A percentile compares a stretch with the other conserved stretches of the same genome.
Conservation (phyloP, 139 green algal genomes). For the Tetradesmus obliquus region DNA sequence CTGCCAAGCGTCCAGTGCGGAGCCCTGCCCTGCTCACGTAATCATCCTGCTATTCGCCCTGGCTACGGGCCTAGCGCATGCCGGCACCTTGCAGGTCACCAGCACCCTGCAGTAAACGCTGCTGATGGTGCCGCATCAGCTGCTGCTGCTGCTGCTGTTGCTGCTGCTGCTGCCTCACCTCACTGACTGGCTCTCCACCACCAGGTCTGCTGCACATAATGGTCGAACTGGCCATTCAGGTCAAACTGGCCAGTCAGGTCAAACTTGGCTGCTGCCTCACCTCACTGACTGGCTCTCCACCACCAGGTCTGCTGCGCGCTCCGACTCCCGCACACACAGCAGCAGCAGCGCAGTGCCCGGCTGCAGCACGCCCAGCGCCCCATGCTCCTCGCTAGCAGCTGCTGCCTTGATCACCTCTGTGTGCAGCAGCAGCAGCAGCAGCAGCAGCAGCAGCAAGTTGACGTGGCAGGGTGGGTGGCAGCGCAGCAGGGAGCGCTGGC, state of each 20-base stretch:
- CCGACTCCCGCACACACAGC: slow-evolving; percentile 27
- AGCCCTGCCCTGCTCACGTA: too few relatives aligned
- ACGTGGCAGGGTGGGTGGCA: not conserved
- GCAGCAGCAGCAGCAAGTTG: not conserved
- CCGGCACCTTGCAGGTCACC: not conserved
- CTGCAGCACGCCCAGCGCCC: slow-evolving; percentile 8
- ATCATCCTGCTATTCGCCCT: not conserved
- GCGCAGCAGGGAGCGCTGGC: not conserved
- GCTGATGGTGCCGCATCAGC: not conserved
- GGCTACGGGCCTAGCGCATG: not conserved
- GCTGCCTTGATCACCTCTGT: slow-evolving; percentile 3
- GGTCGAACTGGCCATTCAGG: too few relatives aligned
- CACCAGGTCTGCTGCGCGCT: slow-evolving; percentile 36
- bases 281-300: slow-evolving; percentile 41
- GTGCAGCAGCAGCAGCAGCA: too few relatives aligned
- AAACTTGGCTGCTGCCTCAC: not conserved
- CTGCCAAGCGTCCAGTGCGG: too few relatives aligned
- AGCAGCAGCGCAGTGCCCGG: slow-evolving; percentile 45
- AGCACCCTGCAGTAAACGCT: not conserved
- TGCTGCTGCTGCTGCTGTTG: not conserved
- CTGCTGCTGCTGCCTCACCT: not conserved
- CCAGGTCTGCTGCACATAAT: not conserved
- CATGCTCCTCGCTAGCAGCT: not conserved
- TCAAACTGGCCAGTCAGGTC: too few relatives aligned
- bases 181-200: slow-evolving; percentile 5